Evolutionary conservation across 495 filamentous ascomycete genomes (phyloP), one percentile per base, ranked within the genome.

Genomic region (Cetradonia linearis): DNA sequence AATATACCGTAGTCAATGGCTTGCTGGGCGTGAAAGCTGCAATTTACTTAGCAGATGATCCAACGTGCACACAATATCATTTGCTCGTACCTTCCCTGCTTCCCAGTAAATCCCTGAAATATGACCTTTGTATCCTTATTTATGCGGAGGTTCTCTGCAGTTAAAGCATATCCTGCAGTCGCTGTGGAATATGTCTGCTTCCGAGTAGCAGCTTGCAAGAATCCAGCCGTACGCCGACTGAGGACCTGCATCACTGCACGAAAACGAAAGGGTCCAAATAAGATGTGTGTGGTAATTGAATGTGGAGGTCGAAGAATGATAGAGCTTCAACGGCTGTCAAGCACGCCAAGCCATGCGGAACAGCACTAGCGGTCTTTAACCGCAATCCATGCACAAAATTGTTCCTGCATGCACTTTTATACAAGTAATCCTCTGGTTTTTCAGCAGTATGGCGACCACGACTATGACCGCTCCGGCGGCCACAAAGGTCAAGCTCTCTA

Each of bases 81-180:
- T 3, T 20, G 18, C 14, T 89, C 91, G 77, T 76, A 96, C 91
- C 89, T 92, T 88, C 93, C 92, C 79, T 98, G 93, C 78, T 87
- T 94, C 69, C 93, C 93, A 14, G 93, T 99, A 74, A 99, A 97
- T 58, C 93, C 93, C 77, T 99, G 93, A 80, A 82, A 99, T 67
- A 99, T 78, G 57, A 99, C 90, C 76, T 88, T 90, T 59, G 93
- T 99, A 56, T 96, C 84, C 70, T 75, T 73, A 73, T 88, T 95
- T 74, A 99, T 90, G 72, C 89, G 86, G 65, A 99, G 82, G 79
- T 96, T 96, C 65, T 86, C 78, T 73, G 87, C 83, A 47, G 94
- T 97, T 64, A 82, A 73, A 60, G 87, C 81, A 72, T 99, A 99
- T 57, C 80, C 78, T 55, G 82, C 79, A 53, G 77, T 78, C 59